Evolutionary conservation across 139 green algal genomes (phyloP).

Genomic region (Chlamydomonas sp.): DNA sequence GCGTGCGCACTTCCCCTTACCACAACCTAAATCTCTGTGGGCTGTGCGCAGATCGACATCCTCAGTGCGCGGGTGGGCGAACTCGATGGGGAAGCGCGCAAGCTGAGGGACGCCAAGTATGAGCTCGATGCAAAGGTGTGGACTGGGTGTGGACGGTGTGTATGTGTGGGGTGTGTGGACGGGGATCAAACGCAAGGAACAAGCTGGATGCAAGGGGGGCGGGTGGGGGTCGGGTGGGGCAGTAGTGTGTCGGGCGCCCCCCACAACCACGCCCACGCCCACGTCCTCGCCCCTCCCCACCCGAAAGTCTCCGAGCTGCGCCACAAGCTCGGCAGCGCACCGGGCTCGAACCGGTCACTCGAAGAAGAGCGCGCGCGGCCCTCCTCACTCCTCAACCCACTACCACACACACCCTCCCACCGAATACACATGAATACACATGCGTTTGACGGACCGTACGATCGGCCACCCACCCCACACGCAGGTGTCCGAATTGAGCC

Average conservation of each 20-base stretch:
- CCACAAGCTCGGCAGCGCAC: conserved; percentile 49
- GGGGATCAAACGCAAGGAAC: too few relatives aligned
- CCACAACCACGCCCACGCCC: neutral
- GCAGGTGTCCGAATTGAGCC: conserved; percentile 56
- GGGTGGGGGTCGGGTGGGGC: too few relatives aligned
- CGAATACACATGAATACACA: too few relatives aligned
- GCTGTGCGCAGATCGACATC: conserved; percentile 23
- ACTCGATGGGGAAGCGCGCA: conserved; percentile 52
- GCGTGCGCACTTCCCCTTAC: too few relatives aligned
- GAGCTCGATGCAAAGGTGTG: conserved; percentile 62
- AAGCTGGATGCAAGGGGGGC: too few relatives aligned
- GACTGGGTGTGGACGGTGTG: too few relatives aligned
- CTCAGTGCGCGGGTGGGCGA: conserved; percentile 35
- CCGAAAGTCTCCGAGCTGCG: conserved; percentile 60
- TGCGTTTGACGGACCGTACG: too few relatives aligned
- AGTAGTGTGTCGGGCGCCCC: neutral
- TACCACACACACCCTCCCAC: conserved; percentile 17
- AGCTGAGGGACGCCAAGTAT: conserved; percentile 69
- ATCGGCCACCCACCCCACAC: neutral
- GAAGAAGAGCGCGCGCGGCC: conserved; percentile 50
- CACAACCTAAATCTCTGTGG: conserved; percentile 22
- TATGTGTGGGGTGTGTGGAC: too few relatives aligned
- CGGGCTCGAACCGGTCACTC: conserved; percentile 45
- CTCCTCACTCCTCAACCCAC: conserved; percentile 18
- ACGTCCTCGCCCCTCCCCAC: neutral